A percentile compares a stretch with the other conserved stretches of the same genome.
Evolutionary conservation across 192 early-diverging fungal species (phyloP).

Genomic region (Coemansia sp.): DNA sequence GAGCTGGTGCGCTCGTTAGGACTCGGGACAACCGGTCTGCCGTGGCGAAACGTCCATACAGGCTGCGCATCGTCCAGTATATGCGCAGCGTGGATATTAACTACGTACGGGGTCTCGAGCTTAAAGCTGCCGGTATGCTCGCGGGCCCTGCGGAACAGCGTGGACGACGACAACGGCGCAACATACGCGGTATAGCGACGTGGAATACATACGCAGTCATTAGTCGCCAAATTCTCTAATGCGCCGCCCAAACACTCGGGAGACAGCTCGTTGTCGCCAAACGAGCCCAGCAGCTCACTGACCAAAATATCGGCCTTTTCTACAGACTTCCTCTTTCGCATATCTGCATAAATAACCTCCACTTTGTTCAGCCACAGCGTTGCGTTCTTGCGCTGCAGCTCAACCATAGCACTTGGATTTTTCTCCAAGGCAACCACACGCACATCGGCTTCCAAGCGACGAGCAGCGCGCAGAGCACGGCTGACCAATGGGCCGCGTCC

Average conservation of each 20-base stretch:
- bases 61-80: conserved; percentile 67
- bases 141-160: conserved; percentile 73
- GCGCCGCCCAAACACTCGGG: conserved; percentile 97
- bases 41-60: conserved; percentile 84
- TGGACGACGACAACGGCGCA: conserved; percentile 84
- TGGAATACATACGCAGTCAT: conserved; percentile 89
- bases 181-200: conserved; percentile 78
- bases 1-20: conserved; percentile 63
- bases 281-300: conserved; percentile 93
- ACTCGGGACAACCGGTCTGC: conserved; percentile 31
- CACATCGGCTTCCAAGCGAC: conserved; percentile 59
- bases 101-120: conserved; percentile 96
- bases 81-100: conserved; percentile 81
- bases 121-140: conserved; percentile 64
- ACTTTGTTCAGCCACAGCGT: conserved; percentile 79
- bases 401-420: conserved; percentile 93
- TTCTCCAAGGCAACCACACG: conserved; percentile 90
- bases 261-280: conserved; percentile 99
- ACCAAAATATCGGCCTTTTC: conserved; percentile 89
- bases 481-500: conserved; percentile 94
- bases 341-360: conserved; percentile 82
- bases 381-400: conserved; percentile 70
- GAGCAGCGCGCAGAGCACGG: conserved; percentile 77
- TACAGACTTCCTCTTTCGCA: conserved; percentile 77
- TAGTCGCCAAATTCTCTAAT: conserved; percentile 62